Evolutionary conservation across 805 yeast genomes (phyloP).

Genomic region (Teunomyces atbi): DNA sequence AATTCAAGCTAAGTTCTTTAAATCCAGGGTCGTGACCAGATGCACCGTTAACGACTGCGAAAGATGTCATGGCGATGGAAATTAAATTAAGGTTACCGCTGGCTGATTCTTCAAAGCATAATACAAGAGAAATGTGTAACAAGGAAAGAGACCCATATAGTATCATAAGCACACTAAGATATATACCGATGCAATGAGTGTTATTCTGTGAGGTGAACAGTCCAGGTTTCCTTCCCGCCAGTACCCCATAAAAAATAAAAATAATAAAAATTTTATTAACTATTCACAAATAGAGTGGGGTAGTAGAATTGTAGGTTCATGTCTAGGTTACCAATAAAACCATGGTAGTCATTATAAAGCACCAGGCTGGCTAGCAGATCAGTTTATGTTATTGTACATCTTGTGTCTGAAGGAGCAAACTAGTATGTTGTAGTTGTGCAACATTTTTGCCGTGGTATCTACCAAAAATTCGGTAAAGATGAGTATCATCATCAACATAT

Average conservation of each 20-base stretch:
- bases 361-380: not conserved
- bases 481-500: slow-evolving; percentile 12
- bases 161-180: no score
- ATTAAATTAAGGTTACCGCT: not conserved
- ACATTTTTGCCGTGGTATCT: slow-evolving; percentile 9
- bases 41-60: not conserved
- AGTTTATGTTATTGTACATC: slow-evolving; percentile 17
- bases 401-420: slow-evolving; percentile 13
- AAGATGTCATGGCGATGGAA: not conserved
- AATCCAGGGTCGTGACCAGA: no score
- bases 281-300: slow-evolving; percentile 3
- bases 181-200: no score
- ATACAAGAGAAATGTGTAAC: not conserved
- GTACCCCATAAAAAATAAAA: not conserved
- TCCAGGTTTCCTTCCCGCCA: not conserved
- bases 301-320: not conserved
- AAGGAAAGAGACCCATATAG: not conserved
- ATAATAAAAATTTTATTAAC: not conserved
- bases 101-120: not conserved
- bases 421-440: slow-evolving; percentile 14
- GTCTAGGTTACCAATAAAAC: not conserved
- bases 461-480: slow-evolving; percentile 10
- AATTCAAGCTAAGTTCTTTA: not conserved
- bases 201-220: no score
- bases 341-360: not conserved